phyloP scores from a whole-genome alignment of 2,329 filamentous ascomycete species.

The Sphaceloma murrayae region DNA sequence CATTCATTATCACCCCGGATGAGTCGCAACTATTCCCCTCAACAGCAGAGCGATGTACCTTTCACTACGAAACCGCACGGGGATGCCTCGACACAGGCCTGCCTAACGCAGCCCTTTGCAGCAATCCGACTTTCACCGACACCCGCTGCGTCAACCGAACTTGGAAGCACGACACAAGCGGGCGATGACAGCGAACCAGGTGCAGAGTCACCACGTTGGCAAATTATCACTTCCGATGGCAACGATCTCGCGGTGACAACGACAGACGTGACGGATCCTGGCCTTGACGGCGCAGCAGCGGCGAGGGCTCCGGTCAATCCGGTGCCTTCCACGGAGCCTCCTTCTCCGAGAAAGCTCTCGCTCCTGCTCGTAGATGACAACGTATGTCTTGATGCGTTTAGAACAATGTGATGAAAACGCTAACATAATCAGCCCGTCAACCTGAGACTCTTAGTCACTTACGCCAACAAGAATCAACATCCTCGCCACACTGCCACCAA shows the following conservation, averaged over 20 bases:
- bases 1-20: not conserved
- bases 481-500: slow-evolving; percentile 37
- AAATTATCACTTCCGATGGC: slow-evolving; percentile 9
- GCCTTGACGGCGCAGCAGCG: too few relatives aligned
- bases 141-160: not conserved
- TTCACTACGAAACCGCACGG: not conserved
- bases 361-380: slow-evolving; percentile 30
- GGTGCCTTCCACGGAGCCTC: too few relatives aligned
- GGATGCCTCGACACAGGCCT: too few relatives aligned
- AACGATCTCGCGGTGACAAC: slow-evolving; percentile 4
- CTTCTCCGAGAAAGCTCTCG: slow-evolving; percentile 21
- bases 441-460: slow-evolving; percentile 26
- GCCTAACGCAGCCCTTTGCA: not conserved
- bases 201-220: slow-evolving; percentile 1
- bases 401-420: slow-evolving; percentile 17
- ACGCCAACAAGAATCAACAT: slow-evolving; percentile 30
- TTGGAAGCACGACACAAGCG: not conserved
- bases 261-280: too few relatives aligned
- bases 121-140: slow-evolving; percentile 1
- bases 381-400: not conserved
- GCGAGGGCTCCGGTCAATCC: too few relatives aligned
- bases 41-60: too few relatives aligned
- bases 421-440: slow-evolving; percentile 25
- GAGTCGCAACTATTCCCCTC: too few relatives aligned
- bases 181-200: slow-evolving; percentile 1